Conservation (phyloP, 805 yeast species). For the Hanseniaspora singularis region DNA sequence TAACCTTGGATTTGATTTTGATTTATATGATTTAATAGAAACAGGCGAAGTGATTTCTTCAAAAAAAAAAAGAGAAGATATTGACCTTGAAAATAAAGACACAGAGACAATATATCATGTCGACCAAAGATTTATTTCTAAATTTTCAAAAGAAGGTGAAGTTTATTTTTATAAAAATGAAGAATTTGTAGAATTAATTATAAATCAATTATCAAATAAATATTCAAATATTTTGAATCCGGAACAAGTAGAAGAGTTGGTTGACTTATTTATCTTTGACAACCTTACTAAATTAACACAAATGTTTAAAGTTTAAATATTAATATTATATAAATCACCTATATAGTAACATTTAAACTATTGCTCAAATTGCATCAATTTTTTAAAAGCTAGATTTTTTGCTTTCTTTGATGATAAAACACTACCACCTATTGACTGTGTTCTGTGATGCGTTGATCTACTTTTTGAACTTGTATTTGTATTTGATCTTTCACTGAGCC, state of each 20-base stretch:
- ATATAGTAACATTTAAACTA: not conserved
- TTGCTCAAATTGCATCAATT: constrained; percentile 9
- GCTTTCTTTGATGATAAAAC: not conserved
- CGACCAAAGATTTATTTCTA: constrained; percentile 11
- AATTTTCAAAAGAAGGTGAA: not conserved
- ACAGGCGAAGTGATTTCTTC: not conserved
- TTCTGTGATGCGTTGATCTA: too few relatives aligned
- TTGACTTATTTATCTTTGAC: constrained; percentile 2
- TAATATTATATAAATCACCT: not conserved
- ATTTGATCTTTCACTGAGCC: too few relatives aligned
- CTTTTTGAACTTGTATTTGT: too few relatives aligned
- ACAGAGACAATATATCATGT: not conserved
- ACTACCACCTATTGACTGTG: not conserved
- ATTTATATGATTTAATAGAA: not conserved
- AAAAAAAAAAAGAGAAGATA: not conserved
- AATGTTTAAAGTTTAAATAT: not conserved
- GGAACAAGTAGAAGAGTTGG: not conserved
- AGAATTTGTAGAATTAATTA: not conserved
- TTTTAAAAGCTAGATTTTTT: constrained; percentile 6
- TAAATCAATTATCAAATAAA: not conserved
- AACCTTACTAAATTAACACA: not conserved
- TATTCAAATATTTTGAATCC: not conserved
- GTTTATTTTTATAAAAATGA: constrained; percentile 1
- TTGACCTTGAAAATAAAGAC: not conserved
- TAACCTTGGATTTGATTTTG: not conserved